Evolutionary conservation across 306 rosid species (phyloP), one percentile per base, ranked within the genome.

Genomic region (Fagus crenata): DNA sequence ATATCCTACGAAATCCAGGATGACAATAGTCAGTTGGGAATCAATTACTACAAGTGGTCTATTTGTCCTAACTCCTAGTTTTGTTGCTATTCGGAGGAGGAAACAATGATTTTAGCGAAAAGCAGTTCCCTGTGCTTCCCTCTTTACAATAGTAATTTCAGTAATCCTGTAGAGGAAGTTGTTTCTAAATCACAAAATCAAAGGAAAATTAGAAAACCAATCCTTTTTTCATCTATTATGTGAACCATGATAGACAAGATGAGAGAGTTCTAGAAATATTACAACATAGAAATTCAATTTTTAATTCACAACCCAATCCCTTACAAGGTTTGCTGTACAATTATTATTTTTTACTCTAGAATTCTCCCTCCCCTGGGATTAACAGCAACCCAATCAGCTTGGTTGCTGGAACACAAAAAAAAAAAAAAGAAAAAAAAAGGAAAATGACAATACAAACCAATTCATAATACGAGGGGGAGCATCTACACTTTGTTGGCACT

Each of bases 241-340:
- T 37, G 17, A 15, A 59, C 39, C 41, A 17, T 15, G 71, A n/a
- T 15, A 37, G 60, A 54, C 4, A 46, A 65, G 36, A 75, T 14
- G 71, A 79, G 33, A 8, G 65, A 63, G 53, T 61, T 61, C 9
- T 33, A 61, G n/a, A 13, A 33, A 61, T 61, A 13, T 33, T 61
- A 33, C 41, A 37, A 33, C 40, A 61, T 4, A 33, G 67, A 28
- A 33, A 61, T 12, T 4, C 8, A 12, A 32, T 49, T 55, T 54
- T 17, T 54, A 6, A 32, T 14, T n/a, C 22, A 14, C 53, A 0
- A 4, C 6, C 49, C n/a, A 42, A 53, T 70, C 53, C 76, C 43
- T 43, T 54, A 68, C 39, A 55, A 76, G 35, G 39, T 81, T 74
- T 74, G 46, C 79, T 84, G 81, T 78, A 79, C 86, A 81, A 35